Evolutionary conservation across 164 flowering plant genomes (phyloP).

Genomic region (Vitis cinerea): DNA sequence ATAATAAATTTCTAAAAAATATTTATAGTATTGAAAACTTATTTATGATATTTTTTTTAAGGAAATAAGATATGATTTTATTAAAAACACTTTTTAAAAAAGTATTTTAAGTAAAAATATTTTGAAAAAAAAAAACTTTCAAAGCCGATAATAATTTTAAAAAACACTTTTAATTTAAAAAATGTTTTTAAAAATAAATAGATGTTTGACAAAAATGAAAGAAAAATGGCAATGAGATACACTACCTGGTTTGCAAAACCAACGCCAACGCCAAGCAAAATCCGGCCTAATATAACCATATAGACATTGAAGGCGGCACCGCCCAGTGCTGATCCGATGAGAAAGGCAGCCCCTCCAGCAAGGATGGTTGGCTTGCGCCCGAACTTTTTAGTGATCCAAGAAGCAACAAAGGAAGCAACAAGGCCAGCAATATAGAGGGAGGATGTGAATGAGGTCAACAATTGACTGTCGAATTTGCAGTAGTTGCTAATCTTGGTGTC

Average conservation of each 20-base stretch:
- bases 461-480: constrained; percentile 65
- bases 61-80: too few relatives aligned
- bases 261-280: constrained; percentile 71
- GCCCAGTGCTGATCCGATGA: constrained; percentile 54
- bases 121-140: too few relatives aligned
- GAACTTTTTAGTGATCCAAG: constrained; percentile 38
- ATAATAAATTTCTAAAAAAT: too few relatives aligned
- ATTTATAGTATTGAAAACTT: too few relatives aligned
- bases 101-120: too few relatives aligned
- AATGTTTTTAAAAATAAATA: too few relatives aligned
- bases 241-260: constrained; percentile 80
- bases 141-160: too few relatives aligned
- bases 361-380: constrained; percentile 63
- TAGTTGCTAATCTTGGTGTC: constrained; percentile 53
- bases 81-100: too few relatives aligned
- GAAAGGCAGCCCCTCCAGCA: constrained; percentile 53
- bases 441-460: constrained; percentile 64
- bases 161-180: too few relatives aligned
- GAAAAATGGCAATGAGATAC: background rate
- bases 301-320: constrained; percentile 50
- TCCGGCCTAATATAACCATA: constrained; percentile 63
- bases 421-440: constrained; percentile 68
- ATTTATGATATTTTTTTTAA: too few relatives aligned
- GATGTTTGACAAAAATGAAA: background rate
- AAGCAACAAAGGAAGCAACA: constrained; percentile 47